Evolutionary conservation across 805 yeast species (phyloP).

Genomic region (Saturnispora zaruensis): DNA sequence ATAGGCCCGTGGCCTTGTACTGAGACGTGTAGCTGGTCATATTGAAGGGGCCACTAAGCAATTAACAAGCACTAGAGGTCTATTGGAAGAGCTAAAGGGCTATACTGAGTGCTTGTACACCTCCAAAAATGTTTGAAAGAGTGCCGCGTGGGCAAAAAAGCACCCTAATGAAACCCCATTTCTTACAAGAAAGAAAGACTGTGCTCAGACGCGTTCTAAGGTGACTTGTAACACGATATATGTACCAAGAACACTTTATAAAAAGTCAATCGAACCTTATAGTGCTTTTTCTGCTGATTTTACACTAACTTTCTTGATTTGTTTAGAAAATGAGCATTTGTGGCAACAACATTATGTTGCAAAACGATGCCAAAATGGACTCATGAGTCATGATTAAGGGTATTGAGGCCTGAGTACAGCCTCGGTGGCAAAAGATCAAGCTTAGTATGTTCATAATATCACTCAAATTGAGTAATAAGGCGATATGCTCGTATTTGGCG

Average conservation of each 20-base stretch:
- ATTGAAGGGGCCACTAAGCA: neutral
- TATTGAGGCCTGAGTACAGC: neutral
- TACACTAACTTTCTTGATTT: neutral
- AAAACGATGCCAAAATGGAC: neutral
- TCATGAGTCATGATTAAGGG: too few relatives aligned
- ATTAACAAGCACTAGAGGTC: neutral
- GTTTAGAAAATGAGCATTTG: neutral
- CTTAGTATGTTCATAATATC: neutral
- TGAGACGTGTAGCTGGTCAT: constrained; percentile 31
- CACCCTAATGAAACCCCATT: neutral
- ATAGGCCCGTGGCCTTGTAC: constrained; percentile 42
- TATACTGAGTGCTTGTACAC: neutral
- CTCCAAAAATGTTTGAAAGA: neutral
- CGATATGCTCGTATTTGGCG: neutral
- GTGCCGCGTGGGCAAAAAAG: neutral
- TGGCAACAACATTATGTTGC: neutral
- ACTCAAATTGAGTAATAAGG: neutral
- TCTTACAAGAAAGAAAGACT: neutral
- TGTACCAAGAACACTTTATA: too few relatives aligned
- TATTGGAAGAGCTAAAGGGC: neutral
- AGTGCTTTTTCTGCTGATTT: neutral
- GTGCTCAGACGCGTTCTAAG: neutral
- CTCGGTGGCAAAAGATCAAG: neutral
- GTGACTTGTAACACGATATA: neutral
- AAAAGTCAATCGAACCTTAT: too few relatives aligned